Conservation (phyloP, 1,284 basidiomycete species). For the Golubevia pallescens region DNA sequence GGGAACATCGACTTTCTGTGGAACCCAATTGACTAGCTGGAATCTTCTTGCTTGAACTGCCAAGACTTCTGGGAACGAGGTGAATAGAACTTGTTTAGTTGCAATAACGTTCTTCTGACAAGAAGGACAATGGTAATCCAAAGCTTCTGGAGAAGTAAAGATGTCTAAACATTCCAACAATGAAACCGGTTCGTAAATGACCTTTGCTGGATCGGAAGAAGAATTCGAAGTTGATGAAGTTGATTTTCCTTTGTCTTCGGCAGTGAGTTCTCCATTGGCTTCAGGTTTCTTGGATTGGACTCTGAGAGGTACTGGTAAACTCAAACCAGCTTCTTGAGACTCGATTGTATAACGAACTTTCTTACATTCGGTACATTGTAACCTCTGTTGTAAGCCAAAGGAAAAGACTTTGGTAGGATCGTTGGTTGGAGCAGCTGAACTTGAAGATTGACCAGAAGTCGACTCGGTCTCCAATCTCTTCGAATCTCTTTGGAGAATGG, state of each 20-base stretch:
- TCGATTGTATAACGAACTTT: conserved; percentile 90
- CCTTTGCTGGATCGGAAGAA: conserved; percentile 10
- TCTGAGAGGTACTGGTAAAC: conserved; percentile 75
- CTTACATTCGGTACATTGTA: conserved; percentile 81
- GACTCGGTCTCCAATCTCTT: conserved; percentile 32
- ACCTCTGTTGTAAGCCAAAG: conserved; percentile 82
- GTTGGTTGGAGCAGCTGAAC: conserved; percentile 40
- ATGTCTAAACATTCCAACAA: conserved; percentile 75
- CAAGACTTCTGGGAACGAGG: conserved; percentile 86
- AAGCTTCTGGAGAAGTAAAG: conserved; percentile 73
- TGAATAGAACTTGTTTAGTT: conserved; percentile 72
- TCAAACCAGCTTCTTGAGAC: conserved; percentile 74
- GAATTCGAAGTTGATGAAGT: background rate
- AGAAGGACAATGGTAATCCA: conserved; percentile 75
- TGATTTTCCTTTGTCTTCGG: conserved; percentile 2
- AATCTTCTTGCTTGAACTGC: conserved; percentile 93
- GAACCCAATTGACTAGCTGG: conserved; percentile 95
- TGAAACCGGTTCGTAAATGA: conserved; percentile 74
- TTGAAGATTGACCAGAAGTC: conserved; percentile 61
- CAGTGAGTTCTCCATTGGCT: background rate
- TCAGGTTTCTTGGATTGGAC: conserved; percentile 13
- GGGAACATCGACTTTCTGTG: conserved; percentile 90
- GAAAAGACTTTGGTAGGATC: conserved; percentile 77
- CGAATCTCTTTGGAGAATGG: conserved; percentile 25
- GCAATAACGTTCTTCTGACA: conserved; percentile 75